Conservation (phyloP, 1,284 basidiomycete genomes). For the Phellinidium pouzarii region DNA sequence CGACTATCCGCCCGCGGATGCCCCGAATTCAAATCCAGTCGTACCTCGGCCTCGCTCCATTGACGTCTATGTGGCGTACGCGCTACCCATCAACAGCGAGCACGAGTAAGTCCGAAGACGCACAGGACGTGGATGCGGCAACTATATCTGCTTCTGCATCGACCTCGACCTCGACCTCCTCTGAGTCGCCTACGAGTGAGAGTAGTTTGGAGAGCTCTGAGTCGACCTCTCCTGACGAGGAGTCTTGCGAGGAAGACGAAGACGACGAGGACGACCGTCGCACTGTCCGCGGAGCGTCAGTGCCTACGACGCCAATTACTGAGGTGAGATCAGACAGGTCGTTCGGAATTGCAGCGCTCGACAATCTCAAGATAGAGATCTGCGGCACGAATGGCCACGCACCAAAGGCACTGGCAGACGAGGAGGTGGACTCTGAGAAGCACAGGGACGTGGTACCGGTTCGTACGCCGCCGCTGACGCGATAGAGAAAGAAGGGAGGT, state of each 20-base stretch:
- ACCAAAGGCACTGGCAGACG: background rate
- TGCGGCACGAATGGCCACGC: background rate
- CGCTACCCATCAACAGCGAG: conserved; percentile 17
- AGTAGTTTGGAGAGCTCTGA: background rate
- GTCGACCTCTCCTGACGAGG: background rate
- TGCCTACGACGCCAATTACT: conserved; percentile 26
- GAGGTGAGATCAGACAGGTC: conserved; percentile 21
- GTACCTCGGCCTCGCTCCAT: conserved; percentile 14
- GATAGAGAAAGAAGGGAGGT: background rate
- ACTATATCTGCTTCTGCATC: background rate
- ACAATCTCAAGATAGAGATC: conserved; percentile 5
- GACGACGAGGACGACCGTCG: conserved; percentile 51
- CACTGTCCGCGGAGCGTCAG: conserved; percentile 40
- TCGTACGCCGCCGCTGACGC: too few species aligned
- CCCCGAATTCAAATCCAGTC: conserved; percentile 15
- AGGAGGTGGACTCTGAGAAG: conserved; percentile 4
- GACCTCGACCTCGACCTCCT: background rate
- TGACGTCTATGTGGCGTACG: conserved; percentile 18
- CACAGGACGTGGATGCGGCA: conserved; percentile 9
- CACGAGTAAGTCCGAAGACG: conserved; percentile 15
- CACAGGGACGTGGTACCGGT: background rate
- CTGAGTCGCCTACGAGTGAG: background rate
- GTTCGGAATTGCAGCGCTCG: background rate
- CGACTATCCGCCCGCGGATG: conserved; percentile 6
- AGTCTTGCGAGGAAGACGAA: conserved; percentile 21